phyloP scores from a whole-genome alignment of 2,329 filamentous ascomycete species.

The Coleophoma crateriformis region DNA sequence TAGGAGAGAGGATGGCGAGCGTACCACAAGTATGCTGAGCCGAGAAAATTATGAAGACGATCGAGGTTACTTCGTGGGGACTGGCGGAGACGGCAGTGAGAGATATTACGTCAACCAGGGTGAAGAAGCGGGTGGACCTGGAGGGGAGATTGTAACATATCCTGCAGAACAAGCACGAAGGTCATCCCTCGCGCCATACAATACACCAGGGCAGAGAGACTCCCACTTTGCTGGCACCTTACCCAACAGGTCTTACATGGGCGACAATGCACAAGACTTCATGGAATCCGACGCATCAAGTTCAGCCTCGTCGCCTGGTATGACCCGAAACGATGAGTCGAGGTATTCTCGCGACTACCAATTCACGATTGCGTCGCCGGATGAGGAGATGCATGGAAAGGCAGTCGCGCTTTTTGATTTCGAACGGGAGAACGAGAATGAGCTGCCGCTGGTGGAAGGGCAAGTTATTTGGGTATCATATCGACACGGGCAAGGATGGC shows the following conservation, averaged over 20 bases:
- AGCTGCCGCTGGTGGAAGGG: conserved; percentile 85
- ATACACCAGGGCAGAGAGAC: conserved; percentile 40
- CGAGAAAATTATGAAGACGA: conserved; percentile 50
- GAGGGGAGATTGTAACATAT: conserved; percentile 78
- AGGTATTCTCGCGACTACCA: conserved; percentile 89
- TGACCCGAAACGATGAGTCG: conserved; percentile 60
- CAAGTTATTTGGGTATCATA: conserved; percentile 97
- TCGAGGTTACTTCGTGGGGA: conserved; percentile 61
- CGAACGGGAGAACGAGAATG: conserved; percentile 91
- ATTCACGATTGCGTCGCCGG: conserved; percentile 89
- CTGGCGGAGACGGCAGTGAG: conserved; percentile 65
- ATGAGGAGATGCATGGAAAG: conserved; percentile 97
- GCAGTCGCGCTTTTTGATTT: conserved; percentile 96
- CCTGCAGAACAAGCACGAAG: conserved; percentile 58
- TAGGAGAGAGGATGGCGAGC: conserved; percentile 33
- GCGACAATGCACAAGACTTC: conserved; percentile 30
- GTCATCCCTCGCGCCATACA: conserved; percentile 40
- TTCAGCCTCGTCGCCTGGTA: conserved; percentile 51
- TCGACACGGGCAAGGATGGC: conserved; percentile 92
- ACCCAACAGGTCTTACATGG: conserved; percentile 29
- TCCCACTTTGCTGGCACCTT: conserved; percentile 47
- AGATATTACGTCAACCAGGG: conserved; percentile 69
- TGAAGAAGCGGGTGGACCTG: conserved; percentile 67
- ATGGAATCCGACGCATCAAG: conserved; percentile 55
- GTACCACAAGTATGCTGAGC: conserved; percentile 36